These are phyloP conservation scores for Pezicula neosporulosa DNA, from an alignment of 2,329 filamentous ascomycete species.

Conservation along the genomic window DNA sequence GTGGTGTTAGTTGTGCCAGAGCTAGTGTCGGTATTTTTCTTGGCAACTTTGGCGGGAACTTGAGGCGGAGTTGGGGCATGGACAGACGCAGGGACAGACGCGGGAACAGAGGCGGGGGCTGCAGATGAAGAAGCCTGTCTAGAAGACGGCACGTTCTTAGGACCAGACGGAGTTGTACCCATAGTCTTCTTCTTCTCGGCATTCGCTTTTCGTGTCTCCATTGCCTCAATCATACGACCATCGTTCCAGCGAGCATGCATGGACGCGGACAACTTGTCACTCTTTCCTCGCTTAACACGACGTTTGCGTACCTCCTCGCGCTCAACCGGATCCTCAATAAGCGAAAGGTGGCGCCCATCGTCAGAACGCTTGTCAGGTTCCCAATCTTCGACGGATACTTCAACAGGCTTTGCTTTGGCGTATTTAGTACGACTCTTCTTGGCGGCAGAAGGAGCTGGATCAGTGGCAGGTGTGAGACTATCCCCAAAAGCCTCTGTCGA, in stretches of 20 bases:
- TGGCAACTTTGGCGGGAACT: too few relatives aligned
- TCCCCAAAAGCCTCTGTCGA: too few relatives aligned
- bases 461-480: background rate
- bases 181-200: conserved; percentile 52
- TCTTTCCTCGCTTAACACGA: conserved; percentile 40
- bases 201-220: conserved; percentile 56
- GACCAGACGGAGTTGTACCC: background rate
- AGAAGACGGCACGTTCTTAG: background rate
- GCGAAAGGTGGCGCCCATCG: background rate
- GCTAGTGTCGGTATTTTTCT: too few relatives aligned
- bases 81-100: background rate
- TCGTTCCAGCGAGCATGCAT: conserved; percentile 61
- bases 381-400: background rate
- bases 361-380: background rate
- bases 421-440: background rate
- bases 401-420: background rate
- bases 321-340: background rate
- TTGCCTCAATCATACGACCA: conserved; percentile 54
- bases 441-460: background rate
- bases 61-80: too few relatives aligned
- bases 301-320: conserved; percentile 3
- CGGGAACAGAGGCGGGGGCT: background rate
- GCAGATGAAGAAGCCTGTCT: background rate
- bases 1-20: background rate
- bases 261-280: conserved; percentile 62